Conservation (phyloP, 768 basidiomycete genomes). For the Punctularia strigosozonata region DNA sequence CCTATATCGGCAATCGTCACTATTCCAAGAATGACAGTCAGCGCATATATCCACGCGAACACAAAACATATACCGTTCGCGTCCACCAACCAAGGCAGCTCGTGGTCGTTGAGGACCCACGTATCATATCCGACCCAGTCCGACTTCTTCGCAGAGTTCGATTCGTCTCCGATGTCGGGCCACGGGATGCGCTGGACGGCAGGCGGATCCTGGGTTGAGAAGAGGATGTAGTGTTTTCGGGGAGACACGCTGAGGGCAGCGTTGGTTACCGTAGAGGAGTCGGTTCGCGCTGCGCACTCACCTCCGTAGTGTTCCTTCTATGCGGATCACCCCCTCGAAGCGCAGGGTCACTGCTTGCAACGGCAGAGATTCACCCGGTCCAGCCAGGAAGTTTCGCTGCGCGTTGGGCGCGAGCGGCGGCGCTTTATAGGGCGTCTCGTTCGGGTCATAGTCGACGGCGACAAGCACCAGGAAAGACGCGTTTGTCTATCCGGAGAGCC, state of each 20-base stretch:
- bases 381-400: slow-evolving; percentile 60
- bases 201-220: slow-evolving; percentile 64
- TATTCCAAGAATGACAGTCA: slow-evolving; percentile 15
- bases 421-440: slow-evolving; percentile 42
- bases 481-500: slow-evolving; percentile 43
- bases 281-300: slow-evolving; percentile 14
- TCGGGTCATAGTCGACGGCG: slow-evolving; percentile 44
- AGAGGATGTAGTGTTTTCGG: slow-evolving; percentile 53
- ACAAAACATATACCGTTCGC: slow-evolving; percentile 40
- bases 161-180: slow-evolving; percentile 43
- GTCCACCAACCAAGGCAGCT: slow-evolving; percentile 67
- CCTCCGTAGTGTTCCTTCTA: slow-evolving; percentile 69
- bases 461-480: slow-evolving; percentile 72
- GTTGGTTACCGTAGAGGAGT: slow-evolving; percentile 4
- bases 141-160: slow-evolving; percentile 18
- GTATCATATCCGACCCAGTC: slow-evolving; percentile 45
- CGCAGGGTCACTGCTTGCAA: slow-evolving; percentile 57
- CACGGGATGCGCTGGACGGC: slow-evolving; percentile 79
- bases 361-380: slow-evolving; percentile 68
- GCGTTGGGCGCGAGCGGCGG: slow-evolving; percentile 38
- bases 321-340: slow-evolving; percentile 72
- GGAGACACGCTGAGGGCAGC: slow-evolving; percentile 51
- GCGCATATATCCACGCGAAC: neutral
- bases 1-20: slow-evolving; percentile 59
- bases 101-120: slow-evolving; percentile 55